Base-by-base conservation (phyloP, 441 rosid species). In the Populus hybrid region DNA sequence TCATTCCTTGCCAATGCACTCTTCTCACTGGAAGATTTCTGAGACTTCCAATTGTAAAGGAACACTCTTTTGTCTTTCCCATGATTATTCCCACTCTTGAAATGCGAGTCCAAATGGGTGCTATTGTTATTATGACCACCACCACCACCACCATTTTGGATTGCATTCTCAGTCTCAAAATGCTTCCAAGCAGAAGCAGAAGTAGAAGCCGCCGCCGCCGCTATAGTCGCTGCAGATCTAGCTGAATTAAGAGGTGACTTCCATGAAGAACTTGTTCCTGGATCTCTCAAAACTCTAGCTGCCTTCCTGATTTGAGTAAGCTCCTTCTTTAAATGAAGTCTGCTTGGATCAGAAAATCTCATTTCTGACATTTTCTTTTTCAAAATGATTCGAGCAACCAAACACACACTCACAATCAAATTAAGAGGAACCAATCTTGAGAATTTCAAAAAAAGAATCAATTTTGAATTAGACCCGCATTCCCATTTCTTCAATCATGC, bases 221-320 rank as follows among this genome's bases (percentile, higher is more conserved):
- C 71, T 14, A 84, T 84, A 86, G 98, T 40, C 26, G 80, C 87
- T 2, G 78, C 82, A 87, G 98, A 91, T 90, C 95, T 88, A 70
- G 98, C 89, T 11, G 97, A 85, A 80, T 81, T 82, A 53, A 90
- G 88, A 67, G 97, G 96, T 3, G 98, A 93, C 82, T 86, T 93
- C 93, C 94, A 95, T 0, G 99, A 92, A 75, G 98, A 89, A 75
- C 91, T 86, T 40, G 98, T 95, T 5, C 97, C 97, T 14, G 99
- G 98, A 88, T 95, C 99, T 70, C 99, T 90, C 77, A 94, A 81
- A 78, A 90, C 86, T 16, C 97, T 84, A 21, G 94, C 88, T 66
- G 97, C 97, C 81, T 92, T 95, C 50, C 95, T 83, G 85, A 95
- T 94, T 88, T 93, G 98, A 82, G 92, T 91, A 3, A 93, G 92